Base-by-base conservation (phyloP, 139 green algal species). In the Limnomonas spitsbergensis region DNA sequence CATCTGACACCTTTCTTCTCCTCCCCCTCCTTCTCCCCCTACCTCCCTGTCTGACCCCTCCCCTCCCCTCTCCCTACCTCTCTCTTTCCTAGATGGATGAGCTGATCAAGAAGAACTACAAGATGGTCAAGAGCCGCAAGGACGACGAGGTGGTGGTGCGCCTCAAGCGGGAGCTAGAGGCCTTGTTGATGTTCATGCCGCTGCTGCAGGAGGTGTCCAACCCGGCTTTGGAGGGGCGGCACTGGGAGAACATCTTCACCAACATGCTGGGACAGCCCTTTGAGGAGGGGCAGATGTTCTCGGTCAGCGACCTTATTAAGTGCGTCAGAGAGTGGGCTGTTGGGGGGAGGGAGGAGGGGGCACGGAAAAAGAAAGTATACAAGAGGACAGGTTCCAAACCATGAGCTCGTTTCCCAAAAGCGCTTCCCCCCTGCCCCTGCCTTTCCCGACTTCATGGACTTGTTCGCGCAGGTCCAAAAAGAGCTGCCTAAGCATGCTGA, bases 91-190 rank as follows among this genome's bases (percentile, higher is more conserved):
- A 84, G 78, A 79, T 85, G 54, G 77, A 88, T 31, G 83, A 90
- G 67, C 38, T 79, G 34, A 75, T 39, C 35, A 84, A 81, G 40
- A 69, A 9, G 36, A 83, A 87, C 66, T 89, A 88, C 85, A 87
- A 84, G 77, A 79, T 89, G 27, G 26, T 84, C 6, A 82, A 87
- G 83, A 72, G 35, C 31, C 76, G 79, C 38, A 82, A 83, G 72
- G 83, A 88, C 14, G 79, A 88, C 39, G 67, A 70, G 7, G 89
- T 95, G 47, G 85, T 91, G 6, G 67, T 53, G 0, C 75, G 86
- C 20, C 79, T 95, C 39, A 92, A 92, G 78, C 72, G 87, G 69
- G 72, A 84, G 27, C 77, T 95, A 73, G 91, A 95, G 2, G 84
- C 90, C 27, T 93, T 95, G 82, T 88, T 88, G 66, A 78, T 84